Base-by-base conservation (phyloP, 805 yeast genomes). In the Wickerhamiella allomyrinae region DNA sequence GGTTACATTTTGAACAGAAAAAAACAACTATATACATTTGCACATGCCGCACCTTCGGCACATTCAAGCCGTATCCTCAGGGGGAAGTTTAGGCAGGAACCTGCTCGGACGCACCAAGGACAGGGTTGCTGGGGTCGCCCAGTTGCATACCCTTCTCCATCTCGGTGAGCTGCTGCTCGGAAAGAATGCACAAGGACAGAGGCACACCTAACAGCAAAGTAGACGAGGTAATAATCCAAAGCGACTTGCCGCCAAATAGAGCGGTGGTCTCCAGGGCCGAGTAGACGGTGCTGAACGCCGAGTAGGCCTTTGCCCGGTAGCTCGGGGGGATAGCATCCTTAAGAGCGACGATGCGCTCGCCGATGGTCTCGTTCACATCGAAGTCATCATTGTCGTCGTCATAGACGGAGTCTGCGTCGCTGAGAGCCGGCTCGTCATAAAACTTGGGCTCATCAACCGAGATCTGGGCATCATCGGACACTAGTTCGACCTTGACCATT, bases 141-240 rank as follows among this genome's bases (percentile, higher is more conserved):
- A 56, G 63, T 63, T 79, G 76, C 71, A 85, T 77, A 59, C 86
- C 91, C 68, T 82, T 85, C 69, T 87, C 96, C 79, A 84, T 73
- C 67, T 87, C 96, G 59, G 79, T 76, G 61, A 87, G 73, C 68
- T 89, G 96, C 60, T 86, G 93, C 68, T 89, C 96, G 46, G 86
- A 77, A 23, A 91, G 70, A 54, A 91, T 82, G 41, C 95, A 79
- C 55, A 91, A 69, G 7, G 95, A 78, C 54, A 84, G 71, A 49
- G 99, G 99, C 37, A 86, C 94, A 60, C 95, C 96, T 54, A 91
- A 68, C 48, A 91, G 72, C 54, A 91, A 67, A 34, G 83, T 77
- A 34, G 91, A 74, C 10, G 97, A 78, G 10, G 95, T 77, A 44
- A 84, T 50, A 47, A 80, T 72, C 97, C 97, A 91, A 51, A 87